Evolutionary conservation across 2,329 filamentous ascomycete species (phyloP).

Genomic region (Penicillium palitans): DNA sequence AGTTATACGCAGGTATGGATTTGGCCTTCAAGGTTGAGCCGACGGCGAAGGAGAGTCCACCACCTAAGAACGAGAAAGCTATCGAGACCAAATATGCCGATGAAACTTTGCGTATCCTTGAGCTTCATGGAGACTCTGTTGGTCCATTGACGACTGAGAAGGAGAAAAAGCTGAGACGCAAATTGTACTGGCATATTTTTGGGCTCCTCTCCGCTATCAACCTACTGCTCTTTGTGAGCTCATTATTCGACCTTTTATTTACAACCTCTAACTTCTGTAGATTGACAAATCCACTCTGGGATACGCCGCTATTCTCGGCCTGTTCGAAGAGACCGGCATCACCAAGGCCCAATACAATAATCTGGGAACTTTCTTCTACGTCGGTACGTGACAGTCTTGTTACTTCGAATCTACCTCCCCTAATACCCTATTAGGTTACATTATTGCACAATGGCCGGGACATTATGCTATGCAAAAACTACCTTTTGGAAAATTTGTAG

Average conservation of each 20-base stretch:
- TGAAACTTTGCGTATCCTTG: constrained; percentile 39
- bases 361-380: constrained; percentile 46
- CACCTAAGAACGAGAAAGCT: neutral
- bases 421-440: constrained; percentile 33
- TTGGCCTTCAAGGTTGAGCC: neutral
- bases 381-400: constrained; percentile 28
- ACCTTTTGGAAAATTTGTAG: constrained; percentile 41
- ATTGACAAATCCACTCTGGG: constrained; percentile 46
- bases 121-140: constrained; percentile 37
- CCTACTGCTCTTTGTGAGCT: constrained; percentile 39
- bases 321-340: constrained; percentile 46
- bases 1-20: neutral
- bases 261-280: constrained; percentile 19
- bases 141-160: constrained; percentile 34
- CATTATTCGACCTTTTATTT: neutral
- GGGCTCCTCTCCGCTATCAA: constrained; percentile 37
- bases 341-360: constrained; percentile 43
- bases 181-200: constrained; percentile 39
- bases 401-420: too few relatives aligned
- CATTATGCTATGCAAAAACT: constrained; percentile 46
- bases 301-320: constrained; percentile 44
- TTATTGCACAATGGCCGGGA: constrained; percentile 41
- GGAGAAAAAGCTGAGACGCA: constrained; percentile 35
- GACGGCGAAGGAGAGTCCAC: neutral
- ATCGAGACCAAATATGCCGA: constrained; percentile 31